A percentile compares a stretch with the other conserved stretches of the same genome.
phyloP scores from a whole-genome alignment of 305 asterid species.

The Ilex paraguariensis region DNA sequence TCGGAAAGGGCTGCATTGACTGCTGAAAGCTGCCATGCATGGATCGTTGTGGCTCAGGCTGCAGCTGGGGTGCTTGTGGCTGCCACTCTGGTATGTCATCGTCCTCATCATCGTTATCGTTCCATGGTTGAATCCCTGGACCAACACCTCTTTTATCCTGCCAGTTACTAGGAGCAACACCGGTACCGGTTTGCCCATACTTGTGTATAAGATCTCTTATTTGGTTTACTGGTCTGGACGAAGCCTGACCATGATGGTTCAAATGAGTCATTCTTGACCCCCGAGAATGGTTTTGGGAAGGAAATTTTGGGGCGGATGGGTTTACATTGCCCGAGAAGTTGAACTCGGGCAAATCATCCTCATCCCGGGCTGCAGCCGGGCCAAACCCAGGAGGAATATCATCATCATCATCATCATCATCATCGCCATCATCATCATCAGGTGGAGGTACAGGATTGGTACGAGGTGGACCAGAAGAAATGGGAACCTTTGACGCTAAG shows the following conservation, averaged over 20 bases:
- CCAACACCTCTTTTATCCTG: conserved; percentile 25
- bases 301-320: background rate
- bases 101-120: conserved; percentile 65
- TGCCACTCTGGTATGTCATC: conserved; percentile 97
- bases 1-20: background rate
- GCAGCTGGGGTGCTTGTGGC: conserved; percentile 48
- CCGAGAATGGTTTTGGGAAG: conserved; percentile 25
- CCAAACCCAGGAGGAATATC: conserved; percentile 31
- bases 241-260: conserved; percentile 7
- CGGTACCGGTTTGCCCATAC: conserved; percentile 60
- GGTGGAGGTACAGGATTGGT: background rate
- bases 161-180: conserved; percentile 16
- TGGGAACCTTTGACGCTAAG: background rate
- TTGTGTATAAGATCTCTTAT: conserved; percentile 80
- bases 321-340: background rate
- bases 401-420: conserved; percentile 53
- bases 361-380: background rate
- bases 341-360: conserved; percentile 1
- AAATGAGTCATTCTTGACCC: conserved; percentile 12
- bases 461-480: background rate
- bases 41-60: conserved; percentile 13
- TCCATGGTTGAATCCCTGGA: conserved; percentile 69
- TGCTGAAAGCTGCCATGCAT: conserved; percentile 10
- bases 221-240: conserved; percentile 55
- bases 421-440: conserved; percentile 63